Evolutionary conservation across 2,329 filamentous ascomycete species (phyloP).

Genomic region (Alternaria dauci): DNA sequence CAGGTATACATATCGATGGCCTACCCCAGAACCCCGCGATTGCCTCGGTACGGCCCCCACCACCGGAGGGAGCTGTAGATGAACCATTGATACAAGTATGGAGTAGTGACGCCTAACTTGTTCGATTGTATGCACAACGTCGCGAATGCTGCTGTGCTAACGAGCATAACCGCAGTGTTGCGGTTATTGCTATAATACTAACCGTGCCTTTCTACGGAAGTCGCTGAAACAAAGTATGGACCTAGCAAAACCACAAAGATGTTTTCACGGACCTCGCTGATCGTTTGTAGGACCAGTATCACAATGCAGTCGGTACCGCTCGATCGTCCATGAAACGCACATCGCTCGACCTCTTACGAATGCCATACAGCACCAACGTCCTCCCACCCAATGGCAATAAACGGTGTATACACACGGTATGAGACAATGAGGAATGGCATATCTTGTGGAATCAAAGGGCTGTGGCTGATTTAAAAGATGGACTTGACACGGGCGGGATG

Average conservation of each 20-base stretch:
- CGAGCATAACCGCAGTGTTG: not conserved
- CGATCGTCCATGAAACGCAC: not conserved
- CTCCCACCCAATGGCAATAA: not conserved
- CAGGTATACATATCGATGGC: conserved; percentile 3
- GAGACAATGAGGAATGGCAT: not conserved
- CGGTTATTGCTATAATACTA: not conserved
- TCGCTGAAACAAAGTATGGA: not conserved
- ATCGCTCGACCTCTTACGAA: not conserved
- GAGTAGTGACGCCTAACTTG: not conserved
- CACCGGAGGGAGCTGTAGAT: not conserved
- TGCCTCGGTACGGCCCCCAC: conserved; percentile 7
- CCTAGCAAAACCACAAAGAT: not conserved
- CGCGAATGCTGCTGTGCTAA: not conserved
- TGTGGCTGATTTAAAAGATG: not conserved
- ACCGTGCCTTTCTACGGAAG: not conserved
- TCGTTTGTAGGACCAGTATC: not conserved
- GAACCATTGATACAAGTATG: not conserved
- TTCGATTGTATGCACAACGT: not conserved
- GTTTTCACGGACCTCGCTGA: not conserved
- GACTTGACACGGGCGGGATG: not conserved
- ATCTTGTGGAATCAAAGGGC: not conserved
- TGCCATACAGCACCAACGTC: not conserved
- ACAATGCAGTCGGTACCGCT: not conserved
- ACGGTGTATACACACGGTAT: not conserved
- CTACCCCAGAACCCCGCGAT: not conserved